These are phyloP conservation scores for Pseudogymnoascus sp. DNA, from an alignment of 2,329 filamentous ascomycete species.

Conservation along the genomic window DNA sequence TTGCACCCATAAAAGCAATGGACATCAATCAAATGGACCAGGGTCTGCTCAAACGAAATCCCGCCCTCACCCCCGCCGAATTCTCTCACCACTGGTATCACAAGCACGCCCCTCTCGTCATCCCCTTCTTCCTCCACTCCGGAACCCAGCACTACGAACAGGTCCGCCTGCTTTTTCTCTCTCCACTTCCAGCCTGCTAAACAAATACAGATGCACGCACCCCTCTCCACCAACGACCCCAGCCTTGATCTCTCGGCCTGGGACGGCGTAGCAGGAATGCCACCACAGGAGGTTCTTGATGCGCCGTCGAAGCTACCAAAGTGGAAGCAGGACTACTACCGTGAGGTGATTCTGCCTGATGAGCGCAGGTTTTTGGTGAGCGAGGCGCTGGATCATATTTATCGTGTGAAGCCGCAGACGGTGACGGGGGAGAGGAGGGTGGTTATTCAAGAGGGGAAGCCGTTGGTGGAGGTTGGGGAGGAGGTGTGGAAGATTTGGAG, in stretches of 20 bases:
- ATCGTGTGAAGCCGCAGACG: conserved; percentile 12
- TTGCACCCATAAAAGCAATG: background rate
- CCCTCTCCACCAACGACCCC: background rate
- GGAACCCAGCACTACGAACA: conserved; percentile 21
- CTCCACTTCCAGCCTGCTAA: background rate
- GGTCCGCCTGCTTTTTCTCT: conserved; percentile 3
- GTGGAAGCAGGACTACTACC: conserved; percentile 23
- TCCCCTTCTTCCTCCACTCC: conserved; percentile 21
- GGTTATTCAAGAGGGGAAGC: conserved; percentile 21
- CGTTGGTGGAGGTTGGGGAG: conserved; percentile 18
- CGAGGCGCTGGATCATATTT: conserved; percentile 20
- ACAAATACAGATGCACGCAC: conserved; percentile 11
- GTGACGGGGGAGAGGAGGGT: conserved; percentile 18
- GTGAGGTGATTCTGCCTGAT: conserved; percentile 17
- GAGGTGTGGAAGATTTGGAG: conserved; percentile 21
- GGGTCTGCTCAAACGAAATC: conserved; percentile 23
- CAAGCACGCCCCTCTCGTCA: conserved; percentile 20
- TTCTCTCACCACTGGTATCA: conserved; percentile 23
- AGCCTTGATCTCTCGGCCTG: conserved; percentile 9
- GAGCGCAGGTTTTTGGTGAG: conserved; percentile 18
- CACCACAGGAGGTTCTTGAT: background rate
- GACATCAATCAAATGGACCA: conserved; percentile 12
- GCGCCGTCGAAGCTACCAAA: conserved; percentile 10
- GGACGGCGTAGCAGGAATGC: conserved; percentile 9
- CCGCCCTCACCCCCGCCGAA: conserved; percentile 18